These are phyloP conservation scores for Melastoma malabathricum DNA, from an alignment of 345 rosid genomes.

Conservation along the genomic window DNA sequence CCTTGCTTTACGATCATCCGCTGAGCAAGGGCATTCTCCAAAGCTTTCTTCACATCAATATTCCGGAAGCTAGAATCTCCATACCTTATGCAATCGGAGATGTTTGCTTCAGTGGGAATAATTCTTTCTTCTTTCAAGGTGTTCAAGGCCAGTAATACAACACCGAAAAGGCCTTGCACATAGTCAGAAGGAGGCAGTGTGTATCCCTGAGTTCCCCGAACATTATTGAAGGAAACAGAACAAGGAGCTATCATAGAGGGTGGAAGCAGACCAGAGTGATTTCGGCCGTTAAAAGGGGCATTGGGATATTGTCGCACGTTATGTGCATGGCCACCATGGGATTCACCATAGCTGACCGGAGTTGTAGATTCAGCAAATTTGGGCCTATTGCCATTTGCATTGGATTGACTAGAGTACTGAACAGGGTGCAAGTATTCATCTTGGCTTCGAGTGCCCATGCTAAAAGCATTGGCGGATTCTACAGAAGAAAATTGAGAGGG, in stretches of 20 bases:
- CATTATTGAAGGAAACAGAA: constrained; percentile 21
- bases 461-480: constrained; percentile 24
- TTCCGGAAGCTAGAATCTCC: constrained; percentile 56
- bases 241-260: constrained; percentile 14
- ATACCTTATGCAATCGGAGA: constrained; percentile 55
- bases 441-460: constrained; percentile 32
- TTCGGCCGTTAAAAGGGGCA: constrained; percentile 11
- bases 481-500: constrained; percentile 21
- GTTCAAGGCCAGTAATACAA: constrained; percentile 57
- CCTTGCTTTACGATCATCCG: constrained; percentile 40
- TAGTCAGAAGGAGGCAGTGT: constrained; percentile 40
- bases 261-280: constrained; percentile 18
- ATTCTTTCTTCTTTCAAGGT: constrained; percentile 59
- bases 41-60: constrained; percentile 57
- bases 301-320: constrained; percentile 15
- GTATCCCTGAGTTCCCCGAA: constrained; percentile 43
- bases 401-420: constrained; percentile 23
- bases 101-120: constrained; percentile 63
- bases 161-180: constrained; percentile 77
- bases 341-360: constrained; percentile 16
- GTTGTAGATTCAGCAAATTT: constrained; percentile 17
- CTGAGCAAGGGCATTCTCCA: constrained; percentile 52
- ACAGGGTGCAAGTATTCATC: constrained; percentile 25
- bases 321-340: constrained; percentile 16
- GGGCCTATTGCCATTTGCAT: constrained; percentile 23